These are phyloP conservation scores for Aphanomyces astaci DNA, from an alignment of 352 stramenopile species.

Conservation along the genomic window DNA sequence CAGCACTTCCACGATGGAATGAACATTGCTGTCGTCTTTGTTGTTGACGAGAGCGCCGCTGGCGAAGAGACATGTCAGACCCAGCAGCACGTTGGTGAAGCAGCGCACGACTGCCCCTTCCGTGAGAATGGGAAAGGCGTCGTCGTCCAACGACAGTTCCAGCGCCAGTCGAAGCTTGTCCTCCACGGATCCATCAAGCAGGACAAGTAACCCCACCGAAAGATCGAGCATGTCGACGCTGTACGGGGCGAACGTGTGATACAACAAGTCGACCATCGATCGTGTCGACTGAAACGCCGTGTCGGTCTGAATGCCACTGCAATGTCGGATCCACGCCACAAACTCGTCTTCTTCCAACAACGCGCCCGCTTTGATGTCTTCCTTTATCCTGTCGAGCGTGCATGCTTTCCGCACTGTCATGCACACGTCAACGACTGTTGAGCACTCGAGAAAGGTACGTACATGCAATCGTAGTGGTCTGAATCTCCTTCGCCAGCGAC, in stretches of 20 bases:
- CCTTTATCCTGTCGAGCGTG: background rate
- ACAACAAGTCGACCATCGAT: slow-evolving; percentile 6
- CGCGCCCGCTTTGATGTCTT: background rate
- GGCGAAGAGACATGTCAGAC: slow-evolving; percentile 13
- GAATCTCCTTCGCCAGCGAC: slow-evolving; percentile 11
- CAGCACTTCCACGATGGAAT: background rate
- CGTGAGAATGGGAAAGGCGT: slow-evolving; percentile 5
- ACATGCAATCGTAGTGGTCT: background rate
- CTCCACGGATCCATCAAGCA: slow-evolving; percentile 8
- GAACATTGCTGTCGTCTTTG: background rate
- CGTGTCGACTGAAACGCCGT: slow-evolving; percentile 1
- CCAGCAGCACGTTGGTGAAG: slow-evolving; percentile 1
- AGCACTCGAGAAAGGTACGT: background rate
- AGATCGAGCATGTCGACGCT: slow-evolving; percentile 19
- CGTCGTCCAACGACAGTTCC: background rate
- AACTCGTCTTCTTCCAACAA: slow-evolving; percentile 7
- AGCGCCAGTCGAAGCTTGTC: slow-evolving; percentile 11
- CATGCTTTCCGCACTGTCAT: slow-evolving; percentile 20
- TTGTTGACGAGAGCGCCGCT: background rate
- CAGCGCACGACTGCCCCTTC: slow-evolving; percentile 4
- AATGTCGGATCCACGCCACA: background rate
- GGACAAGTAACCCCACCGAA: background rate
- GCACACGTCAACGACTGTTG: background rate
- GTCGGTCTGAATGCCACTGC: slow-evolving; percentile 15
- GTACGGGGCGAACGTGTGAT: slow-evolving; percentile 5